Evolutionary conservation across 306 rosid genomes (phyloP).

Genomic region (Datisca glomerata): DNA sequence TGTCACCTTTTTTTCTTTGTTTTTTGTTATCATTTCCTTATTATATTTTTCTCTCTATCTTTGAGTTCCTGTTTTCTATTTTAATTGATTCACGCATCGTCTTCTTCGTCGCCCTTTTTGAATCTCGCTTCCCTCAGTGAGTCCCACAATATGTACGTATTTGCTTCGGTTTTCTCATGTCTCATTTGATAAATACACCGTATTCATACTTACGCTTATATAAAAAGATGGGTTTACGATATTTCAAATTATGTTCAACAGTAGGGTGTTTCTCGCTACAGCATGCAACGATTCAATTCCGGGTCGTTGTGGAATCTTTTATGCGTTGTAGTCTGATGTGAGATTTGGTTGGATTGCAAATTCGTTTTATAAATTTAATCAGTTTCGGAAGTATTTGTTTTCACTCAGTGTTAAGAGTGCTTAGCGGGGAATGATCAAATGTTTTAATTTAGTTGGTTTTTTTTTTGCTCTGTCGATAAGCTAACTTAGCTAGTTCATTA

Average conservation of each 20-base stretch:
- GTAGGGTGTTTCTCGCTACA: background rate
- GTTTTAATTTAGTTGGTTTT: background rate
- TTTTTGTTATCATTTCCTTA: conserved; percentile 17
- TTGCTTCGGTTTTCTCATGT: conserved; percentile 4
- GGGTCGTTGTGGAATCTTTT: background rate
- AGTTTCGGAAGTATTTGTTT: background rate
- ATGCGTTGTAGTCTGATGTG: background rate
- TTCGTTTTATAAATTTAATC: too few species aligned
- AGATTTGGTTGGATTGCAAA: background rate
- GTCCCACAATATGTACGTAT: conserved; percentile 9
- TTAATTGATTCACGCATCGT: too few species aligned
- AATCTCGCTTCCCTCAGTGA: conserved; percentile 21
- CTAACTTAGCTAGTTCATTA: background rate
- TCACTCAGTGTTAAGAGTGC: background rate
- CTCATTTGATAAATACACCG: background rate
- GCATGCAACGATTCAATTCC: background rate
- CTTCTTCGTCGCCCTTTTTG: conserved; percentile 4
- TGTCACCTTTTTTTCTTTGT: conserved; percentile 9
- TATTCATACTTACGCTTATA: background rate
- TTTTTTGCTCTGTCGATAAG: background rate
- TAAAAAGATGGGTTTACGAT: background rate
- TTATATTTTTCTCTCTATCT: conserved; percentile 2
- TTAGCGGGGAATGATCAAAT: background rate
- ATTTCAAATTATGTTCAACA: background rate
- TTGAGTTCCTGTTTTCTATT: background rate